phyloP scores from a whole-genome alignment of 495 filamentous ascomycete genomes.

The Neurospora sublineolata region DNA sequence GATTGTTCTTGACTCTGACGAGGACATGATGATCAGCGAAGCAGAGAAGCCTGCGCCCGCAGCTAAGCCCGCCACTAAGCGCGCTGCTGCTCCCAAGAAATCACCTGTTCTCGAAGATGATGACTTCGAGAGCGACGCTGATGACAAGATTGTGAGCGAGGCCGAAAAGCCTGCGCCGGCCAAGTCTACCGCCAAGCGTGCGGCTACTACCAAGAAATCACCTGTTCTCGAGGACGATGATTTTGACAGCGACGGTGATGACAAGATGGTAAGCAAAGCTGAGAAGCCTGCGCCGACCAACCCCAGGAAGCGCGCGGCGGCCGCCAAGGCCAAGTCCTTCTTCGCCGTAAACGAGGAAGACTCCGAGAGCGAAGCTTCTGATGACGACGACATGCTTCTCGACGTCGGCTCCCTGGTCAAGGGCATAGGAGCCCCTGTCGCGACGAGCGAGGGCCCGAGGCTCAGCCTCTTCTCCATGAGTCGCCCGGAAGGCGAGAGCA shows the following conservation, averaged over 20 bases:
- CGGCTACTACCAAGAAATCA: neutral
- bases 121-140: constrained; percentile 30
- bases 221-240: neutral
- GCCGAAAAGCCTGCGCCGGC: constrained; percentile 2
- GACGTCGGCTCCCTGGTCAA: constrained; percentile 87
- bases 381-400: constrained; percentile 58
- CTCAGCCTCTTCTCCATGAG: constrained; percentile 59
- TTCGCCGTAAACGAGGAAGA: constrained; percentile 31
- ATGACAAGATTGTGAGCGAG: constrained; percentile 19
- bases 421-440: constrained; percentile 53
- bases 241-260: neutral
- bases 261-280: neutral
- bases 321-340: constrained; percentile 8
- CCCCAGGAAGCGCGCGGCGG: constrained; percentile 3
- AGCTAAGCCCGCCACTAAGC: constrained; percentile 16
- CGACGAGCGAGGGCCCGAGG: constrained; percentile 36
- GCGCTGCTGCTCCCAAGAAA: constrained; percentile 36
- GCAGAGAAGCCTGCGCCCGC: neutral
- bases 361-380: constrained; percentile 18
- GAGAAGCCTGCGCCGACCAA: neutral
- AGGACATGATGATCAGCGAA: neutral
- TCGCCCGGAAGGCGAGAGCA: constrained; percentile 40
- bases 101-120: constrained; percentile 30
- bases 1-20: neutral
- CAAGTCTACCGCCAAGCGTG: neutral